phyloP scores from a whole-genome alignment of 345 rosid genomes.

The Lepidium aucheri region DNA sequence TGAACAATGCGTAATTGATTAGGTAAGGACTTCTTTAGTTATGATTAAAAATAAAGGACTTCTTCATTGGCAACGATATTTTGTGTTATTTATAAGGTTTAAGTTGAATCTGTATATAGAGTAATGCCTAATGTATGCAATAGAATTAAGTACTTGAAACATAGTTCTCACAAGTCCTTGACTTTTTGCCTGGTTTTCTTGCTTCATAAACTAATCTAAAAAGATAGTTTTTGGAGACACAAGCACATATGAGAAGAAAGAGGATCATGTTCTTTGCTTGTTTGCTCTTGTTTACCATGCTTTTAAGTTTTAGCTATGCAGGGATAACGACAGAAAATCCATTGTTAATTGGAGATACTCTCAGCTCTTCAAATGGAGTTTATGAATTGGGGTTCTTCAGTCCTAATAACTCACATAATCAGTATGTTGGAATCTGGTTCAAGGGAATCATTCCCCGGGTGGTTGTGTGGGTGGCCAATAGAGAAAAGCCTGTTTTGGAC shows the following conservation, averaged over 20 bases:
- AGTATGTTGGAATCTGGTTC: slow-evolving; percentile 36
- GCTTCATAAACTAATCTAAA: background rate
- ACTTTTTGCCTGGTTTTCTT: too few species aligned
- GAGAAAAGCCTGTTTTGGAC: slow-evolving; percentile 24
- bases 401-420: background rate
- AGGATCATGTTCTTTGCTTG: background rate
- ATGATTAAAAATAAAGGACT: too few species aligned
- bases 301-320: background rate
- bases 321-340: background rate
- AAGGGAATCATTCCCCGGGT: slow-evolving; percentile 2
- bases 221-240: background rate
- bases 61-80: too few species aligned
- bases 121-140: too few species aligned
- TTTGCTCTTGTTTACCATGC: background rate
- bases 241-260: background rate
- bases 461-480: slow-evolving; percentile 39
- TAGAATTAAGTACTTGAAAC: too few species aligned
- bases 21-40: too few species aligned
- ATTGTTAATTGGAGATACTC: background rate
- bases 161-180: too few species aligned
- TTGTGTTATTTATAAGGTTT: too few species aligned
- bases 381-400: slow-evolving; percentile 23
- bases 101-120: too few species aligned
- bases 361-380: background rate
- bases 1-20: too few species aligned